phyloP scores from a whole-genome alignment of 2,329 filamentous ascomycete species.

The Sporothrix curviconia region DNA sequence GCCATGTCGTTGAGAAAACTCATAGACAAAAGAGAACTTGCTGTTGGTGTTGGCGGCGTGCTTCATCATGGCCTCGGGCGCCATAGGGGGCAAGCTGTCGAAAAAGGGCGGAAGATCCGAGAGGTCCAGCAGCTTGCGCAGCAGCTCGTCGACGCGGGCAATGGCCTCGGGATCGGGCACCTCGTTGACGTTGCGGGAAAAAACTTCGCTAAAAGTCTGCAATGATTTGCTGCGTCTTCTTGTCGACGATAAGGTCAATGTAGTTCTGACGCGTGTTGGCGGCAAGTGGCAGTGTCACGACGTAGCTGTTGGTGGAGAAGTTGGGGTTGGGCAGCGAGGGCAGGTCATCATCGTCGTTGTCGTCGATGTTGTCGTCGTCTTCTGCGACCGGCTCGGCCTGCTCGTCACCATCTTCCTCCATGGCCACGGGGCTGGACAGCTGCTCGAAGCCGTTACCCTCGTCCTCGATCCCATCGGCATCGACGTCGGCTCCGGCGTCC shows the following conservation, averaged over 20 bases:
- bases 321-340: background rate
- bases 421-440: background rate
- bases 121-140: slow-evolving; percentile 45
- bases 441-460: background rate
- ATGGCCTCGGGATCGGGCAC: slow-evolving; percentile 36
- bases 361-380: background rate
- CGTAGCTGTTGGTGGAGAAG: slow-evolving; percentile 33
- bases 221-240: slow-evolving; percentile 38
- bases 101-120: slow-evolving; percentile 52
- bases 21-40: slow-evolving; percentile 54
- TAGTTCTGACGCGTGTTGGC: slow-evolving; percentile 48
- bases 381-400: background rate
- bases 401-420: background rate
- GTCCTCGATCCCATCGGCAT: background rate
- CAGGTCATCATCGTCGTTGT: slow-evolving; percentile 3
- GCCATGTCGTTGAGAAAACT: slow-evolving; percentile 43
- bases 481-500: background rate
- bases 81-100: slow-evolving; percentile 38
- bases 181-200: slow-evolving; percentile 33
- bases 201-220: slow-evolving; percentile 38
- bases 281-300: slow-evolving; percentile 52
- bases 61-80: slow-evolving; percentile 40
- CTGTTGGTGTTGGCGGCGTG: slow-evolving; percentile 51
- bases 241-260: slow-evolving; percentile 39
- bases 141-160: slow-evolving; percentile 43